These are phyloP conservation scores for Cyberlindnera amylophila DNA, from an alignment of 805 yeast species.

Conservation along the genomic window DNA sequence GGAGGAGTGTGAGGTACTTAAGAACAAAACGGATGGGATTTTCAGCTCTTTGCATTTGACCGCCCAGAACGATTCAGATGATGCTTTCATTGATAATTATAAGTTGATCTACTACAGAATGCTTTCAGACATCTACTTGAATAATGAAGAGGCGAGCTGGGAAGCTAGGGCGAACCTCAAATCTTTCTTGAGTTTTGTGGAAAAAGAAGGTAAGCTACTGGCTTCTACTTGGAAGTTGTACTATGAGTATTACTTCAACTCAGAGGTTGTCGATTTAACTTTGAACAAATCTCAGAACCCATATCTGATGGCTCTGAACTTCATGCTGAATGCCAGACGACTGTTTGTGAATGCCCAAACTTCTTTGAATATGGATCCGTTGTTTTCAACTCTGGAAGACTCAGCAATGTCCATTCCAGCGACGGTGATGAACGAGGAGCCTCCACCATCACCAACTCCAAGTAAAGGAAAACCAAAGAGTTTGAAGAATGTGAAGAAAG, in stretches of 20 bases:
- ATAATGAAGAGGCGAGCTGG: background rate
- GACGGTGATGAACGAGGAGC: slow-evolving; percentile 11
- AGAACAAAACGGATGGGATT: slow-evolving; percentile 13
- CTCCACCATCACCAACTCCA: slow-evolving; percentile 3
- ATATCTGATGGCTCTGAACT: slow-evolving; percentile 24
- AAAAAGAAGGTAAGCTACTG: slow-evolving; percentile 18
- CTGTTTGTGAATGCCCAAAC: slow-evolving; percentile 30
- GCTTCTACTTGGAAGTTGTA: slow-evolving; percentile 20
- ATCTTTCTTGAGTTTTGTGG: slow-evolving; percentile 18
- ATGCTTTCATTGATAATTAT: slow-evolving; percentile 21
- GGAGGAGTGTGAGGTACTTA: slow-evolving; percentile 6
- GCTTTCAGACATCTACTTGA: slow-evolving; percentile 17
- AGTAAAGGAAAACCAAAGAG: slow-evolving; percentile 20
- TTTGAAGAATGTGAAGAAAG: slow-evolving; percentile 22
- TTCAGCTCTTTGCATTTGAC: slow-evolving; percentile 17
- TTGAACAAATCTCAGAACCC: slow-evolving; percentile 17
- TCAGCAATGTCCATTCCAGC: slow-evolving; percentile 47
- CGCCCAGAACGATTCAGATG: slow-evolving; percentile 1
- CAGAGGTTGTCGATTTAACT: slow-evolving; percentile 17
- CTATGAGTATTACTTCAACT: slow-evolving; percentile 23
- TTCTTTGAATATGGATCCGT: slow-evolving; percentile 41
- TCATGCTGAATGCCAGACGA: slow-evolving; percentile 30
- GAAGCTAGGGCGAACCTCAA: slow-evolving; percentile 15
- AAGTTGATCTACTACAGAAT: slow-evolving; percentile 22
- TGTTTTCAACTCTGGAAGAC: slow-evolving; percentile 44